A percentile compares a stretch with the other conserved stretches of the same genome.
Evolutionary conservation across 495 filamentous ascomycete species (phyloP).

Genomic region (Lasiosphaeria ovina): DNA sequence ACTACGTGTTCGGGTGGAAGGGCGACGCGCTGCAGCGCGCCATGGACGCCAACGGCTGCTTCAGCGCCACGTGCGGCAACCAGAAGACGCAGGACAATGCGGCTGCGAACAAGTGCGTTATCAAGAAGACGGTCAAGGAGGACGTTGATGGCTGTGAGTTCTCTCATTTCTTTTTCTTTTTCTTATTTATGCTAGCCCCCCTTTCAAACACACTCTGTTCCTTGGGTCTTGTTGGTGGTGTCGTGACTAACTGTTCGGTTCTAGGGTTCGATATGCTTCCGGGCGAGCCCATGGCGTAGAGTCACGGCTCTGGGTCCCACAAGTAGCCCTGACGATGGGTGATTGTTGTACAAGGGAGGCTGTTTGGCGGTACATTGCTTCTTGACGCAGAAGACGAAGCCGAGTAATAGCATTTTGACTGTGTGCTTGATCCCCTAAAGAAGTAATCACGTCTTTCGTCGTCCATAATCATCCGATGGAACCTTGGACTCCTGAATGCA

Average conservation of each 20-base stretch:
- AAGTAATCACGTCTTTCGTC: too few species aligned
- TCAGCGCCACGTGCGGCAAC: slow-evolving; percentile 19
- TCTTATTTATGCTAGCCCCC: background rate
- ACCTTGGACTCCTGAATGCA: too few species aligned
- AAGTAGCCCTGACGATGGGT: too few species aligned
- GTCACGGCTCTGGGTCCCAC: background rate
- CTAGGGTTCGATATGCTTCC: slow-evolving; percentile 9
- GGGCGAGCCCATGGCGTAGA: slow-evolving; percentile 3
- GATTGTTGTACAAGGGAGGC: too few species aligned
- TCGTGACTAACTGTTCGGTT: too few species aligned
- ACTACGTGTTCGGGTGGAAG: slow-evolving; percentile 21
- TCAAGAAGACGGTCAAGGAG: slow-evolving; percentile 13
- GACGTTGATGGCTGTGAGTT: slow-evolving; percentile 20
- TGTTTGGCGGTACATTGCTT: too few species aligned
- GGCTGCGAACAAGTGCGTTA: slow-evolving; percentile 14
- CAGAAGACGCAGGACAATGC: slow-evolving; percentile 19
- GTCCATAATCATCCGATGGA: too few species aligned
- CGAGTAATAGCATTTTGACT: too few species aligned
- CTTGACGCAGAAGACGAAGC: too few species aligned
- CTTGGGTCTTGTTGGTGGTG: too few species aligned
- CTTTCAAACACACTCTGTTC: background rate
- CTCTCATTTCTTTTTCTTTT: background rate
- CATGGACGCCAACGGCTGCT: slow-evolving; percentile 20
- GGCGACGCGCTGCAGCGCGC: slow-evolving; percentile 18
- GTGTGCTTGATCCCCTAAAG: too few species aligned